phyloP scores from a whole-genome alignment of 2,329 filamentous ascomycete species.

The Penicillium vulpinum region DNA sequence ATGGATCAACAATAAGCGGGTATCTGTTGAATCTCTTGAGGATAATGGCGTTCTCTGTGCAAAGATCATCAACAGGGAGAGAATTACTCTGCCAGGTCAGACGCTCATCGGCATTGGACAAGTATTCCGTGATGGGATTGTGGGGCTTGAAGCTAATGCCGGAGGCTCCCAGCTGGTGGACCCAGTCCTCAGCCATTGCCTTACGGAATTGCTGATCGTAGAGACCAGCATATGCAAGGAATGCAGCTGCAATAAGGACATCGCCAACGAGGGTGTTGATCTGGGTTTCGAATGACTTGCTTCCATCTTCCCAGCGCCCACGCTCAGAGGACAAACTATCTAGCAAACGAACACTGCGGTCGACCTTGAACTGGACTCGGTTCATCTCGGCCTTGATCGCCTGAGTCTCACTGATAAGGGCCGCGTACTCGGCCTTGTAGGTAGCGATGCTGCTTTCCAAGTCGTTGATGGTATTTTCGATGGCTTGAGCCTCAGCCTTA shows the following conservation, averaged over 20 bases:
- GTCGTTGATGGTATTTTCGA: slow-evolving; percentile 79
- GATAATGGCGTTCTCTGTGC: slow-evolving; percentile 97
- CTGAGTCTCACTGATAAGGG: slow-evolving; percentile 93
- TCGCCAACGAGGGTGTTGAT: slow-evolving; percentile 96
- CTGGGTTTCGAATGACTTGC: slow-evolving; percentile 96
- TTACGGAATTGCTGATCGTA: slow-evolving; percentile 99
- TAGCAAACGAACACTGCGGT: slow-evolving; percentile 88
- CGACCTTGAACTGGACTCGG: slow-evolving; percentile 95
- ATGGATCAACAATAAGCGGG: slow-evolving; percentile 96
- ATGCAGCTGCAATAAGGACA: slow-evolving; percentile 92
- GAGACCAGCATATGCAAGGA: slow-evolving; percentile 92
- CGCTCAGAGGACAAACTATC: slow-evolving; percentile 95
- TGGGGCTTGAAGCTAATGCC: slow-evolving; percentile 89
- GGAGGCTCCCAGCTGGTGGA: slow-evolving; percentile 88
- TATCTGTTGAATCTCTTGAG: slow-evolving; percentile 98
- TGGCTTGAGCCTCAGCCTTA: slow-evolving; percentile 87
- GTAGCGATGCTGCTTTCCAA: slow-evolving; percentile 89
- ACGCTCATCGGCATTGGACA: slow-evolving; percentile 94
- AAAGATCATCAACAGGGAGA: slow-evolving; percentile 92
- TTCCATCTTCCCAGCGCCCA: slow-evolving; percentile 91
- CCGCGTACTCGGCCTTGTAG: slow-evolving; percentile 95
- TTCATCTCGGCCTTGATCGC: slow-evolving; percentile 97
- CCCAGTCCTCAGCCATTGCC: slow-evolving; percentile 96
- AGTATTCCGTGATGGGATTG: slow-evolving; percentile 92
- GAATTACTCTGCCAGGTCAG: slow-evolving; percentile 93